Percentiles rank a stretch among this genome's conserved stretches.
These are phyloP conservation scores for Aureobasidium sp. DNA, from an alignment of 2,329 filamentous ascomycete species.

Conservation along the genomic window DNA sequence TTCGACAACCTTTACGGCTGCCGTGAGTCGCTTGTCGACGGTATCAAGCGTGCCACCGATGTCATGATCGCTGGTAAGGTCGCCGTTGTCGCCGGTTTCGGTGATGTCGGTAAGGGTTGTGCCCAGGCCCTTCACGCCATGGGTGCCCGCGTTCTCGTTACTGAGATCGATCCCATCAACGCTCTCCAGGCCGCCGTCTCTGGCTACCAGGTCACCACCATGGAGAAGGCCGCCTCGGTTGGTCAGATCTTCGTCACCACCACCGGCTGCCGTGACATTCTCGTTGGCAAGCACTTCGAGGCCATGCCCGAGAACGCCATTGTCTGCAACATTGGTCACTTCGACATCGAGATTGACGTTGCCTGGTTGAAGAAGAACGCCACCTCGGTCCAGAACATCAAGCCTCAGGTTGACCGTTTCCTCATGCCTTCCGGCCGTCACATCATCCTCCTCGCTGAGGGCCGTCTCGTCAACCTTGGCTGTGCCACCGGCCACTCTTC, in stretches of 20 bases:
- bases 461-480: conserved; percentile 97
- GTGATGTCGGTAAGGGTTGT: conserved; percentile 99
- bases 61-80: conserved; percentile 99
- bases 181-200: conserved; percentile 97
- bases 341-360: conserved; percentile 99
- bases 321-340: conserved; percentile 99
- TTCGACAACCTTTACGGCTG: conserved; percentile 99
- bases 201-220: conserved; percentile 92
- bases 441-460: conserved; percentile 98
- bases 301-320: conserved; percentile 96
- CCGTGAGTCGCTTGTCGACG: conserved; percentile 96
- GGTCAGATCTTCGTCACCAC: conserved; percentile 99
- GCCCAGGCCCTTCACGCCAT: conserved; percentile 92
- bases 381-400: conserved; percentile 92
- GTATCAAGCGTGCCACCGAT: conserved; percentile 99
- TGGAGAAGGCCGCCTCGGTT: conserved; percentile 85
- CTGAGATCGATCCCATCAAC: conserved; percentile 98
- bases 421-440: conserved; percentile 87
- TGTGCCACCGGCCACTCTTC: conserved; percentile 99
- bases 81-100: conserved; percentile 93
- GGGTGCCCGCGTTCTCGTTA: conserved; percentile 94
- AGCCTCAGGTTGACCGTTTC: conserved; percentile 99
- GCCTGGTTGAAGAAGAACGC: conserved; percentile 98
- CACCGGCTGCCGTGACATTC: conserved; percentile 97
- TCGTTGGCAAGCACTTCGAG: conserved; percentile 87